Base-by-base conservation (phyloP, 1,284 basidiomycete species). In the Cutaneotrichosporon sp. region DNA sequence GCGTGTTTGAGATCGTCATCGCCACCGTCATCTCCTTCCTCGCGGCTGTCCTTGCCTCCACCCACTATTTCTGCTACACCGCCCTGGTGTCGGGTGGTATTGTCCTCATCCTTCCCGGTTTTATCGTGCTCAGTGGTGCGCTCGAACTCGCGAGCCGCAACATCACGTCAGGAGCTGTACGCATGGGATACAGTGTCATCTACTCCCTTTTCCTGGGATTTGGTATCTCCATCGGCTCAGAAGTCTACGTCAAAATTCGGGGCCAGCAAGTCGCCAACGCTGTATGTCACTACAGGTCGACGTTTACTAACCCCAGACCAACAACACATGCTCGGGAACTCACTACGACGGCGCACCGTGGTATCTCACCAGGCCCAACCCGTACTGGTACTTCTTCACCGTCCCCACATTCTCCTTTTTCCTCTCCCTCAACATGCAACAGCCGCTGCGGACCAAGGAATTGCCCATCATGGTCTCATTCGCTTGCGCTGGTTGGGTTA, bases 61-160 rank as follows among this genome's bases (percentile, higher is more conserved):
- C 84, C 0, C 73, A 78, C 20, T 76, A 80, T 48, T 86, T 93
- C 59, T 94, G 91, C 75, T 94, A 90, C 68, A 84, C 89, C 4
- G 85, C 90, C 2, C 79, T 94, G 51, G 87, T 88, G 0, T 89
- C 88, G 4, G 82, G 83, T 14, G 86, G 88, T 3, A 85, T 93
- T 54, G 90, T 93, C 5, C 79, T 92, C 47, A 94, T 93, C 63
- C 79, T 94, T 4, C 55, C 91, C 88, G 64, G 88, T 38, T 89
- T 87, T 66, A 85, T 90, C 61, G 86, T 90, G 14, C 77, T 90
- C 7, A 83, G 79, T 59, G 90, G 88, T 39, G 81, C 86, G 20
- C 82, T 94, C 42, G 92, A 94, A 70, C 77, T 93, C 32, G 83
- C 82, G 64, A 67, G 65, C 16, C 60, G 86, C 44, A 86, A 86